Evolutionary conservation across 2,329 filamentous ascomycete genomes (phyloP), one percentile per base, ranked within the genome.

Genomic region (Diplodia intermedia): DNA sequence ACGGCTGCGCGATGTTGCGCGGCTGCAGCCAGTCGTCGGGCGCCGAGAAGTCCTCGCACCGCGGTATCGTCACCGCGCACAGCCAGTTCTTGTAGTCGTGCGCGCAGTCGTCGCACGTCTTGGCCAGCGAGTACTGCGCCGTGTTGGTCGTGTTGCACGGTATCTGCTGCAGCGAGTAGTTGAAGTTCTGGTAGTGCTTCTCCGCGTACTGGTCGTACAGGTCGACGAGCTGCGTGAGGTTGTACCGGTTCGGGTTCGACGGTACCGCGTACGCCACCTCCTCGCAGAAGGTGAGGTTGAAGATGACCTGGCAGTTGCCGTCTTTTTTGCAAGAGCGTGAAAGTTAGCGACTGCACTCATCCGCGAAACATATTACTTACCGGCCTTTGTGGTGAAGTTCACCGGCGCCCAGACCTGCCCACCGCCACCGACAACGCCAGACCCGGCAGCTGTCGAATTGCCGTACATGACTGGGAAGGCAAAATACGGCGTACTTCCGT

Each of bases 221-320:
- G 3, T 83, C 79, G 4, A 86, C 89, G 9, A 99, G 86, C 20
- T 83, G 81, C 1, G 85, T 82, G 61, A 84, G 81, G 72, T 88
- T 88, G 71, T 88, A 89, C 55, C 83, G 87, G 43, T 82, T 80
- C 1, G 88, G 84, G 74, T 97, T 97, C 50, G 91, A 89, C 0
- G 95, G 95, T 0, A 97, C 95, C 7, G 94, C 91, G 76, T 97
- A 97, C 62, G 94, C 92, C 57, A 94, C 91, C 73, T 94, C 88
- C 72, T 90, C 86, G 81, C 95, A 99, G 78, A 98, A 96, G 0
- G 89, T 84, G n/a, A 99, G 87, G 75, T 96, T 90, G 78, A 90
- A 94, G 55, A 98, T 85, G 50, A 99, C 85, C 69, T 90, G 90
- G 78, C 95, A 99, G 75, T 94, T 97, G 69, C 88, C 86, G 69